Conservation (phyloP, 2,329 filamentous ascomycete genomes). For the Penicillium concentricum region DNA sequence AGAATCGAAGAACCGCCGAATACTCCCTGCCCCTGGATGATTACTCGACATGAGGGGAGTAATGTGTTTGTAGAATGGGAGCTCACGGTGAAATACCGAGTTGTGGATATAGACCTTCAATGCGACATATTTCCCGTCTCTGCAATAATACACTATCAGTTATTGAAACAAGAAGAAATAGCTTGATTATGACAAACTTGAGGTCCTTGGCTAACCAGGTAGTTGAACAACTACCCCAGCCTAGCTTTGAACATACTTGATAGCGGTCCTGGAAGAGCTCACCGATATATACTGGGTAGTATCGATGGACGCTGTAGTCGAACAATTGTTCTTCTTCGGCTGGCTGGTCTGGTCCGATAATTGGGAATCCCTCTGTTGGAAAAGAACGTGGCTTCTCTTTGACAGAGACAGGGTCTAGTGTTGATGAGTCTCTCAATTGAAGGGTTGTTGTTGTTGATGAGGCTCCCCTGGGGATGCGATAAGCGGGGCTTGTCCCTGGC, state of each 20-base stretch:
- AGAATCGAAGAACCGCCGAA: constrained; percentile 32
- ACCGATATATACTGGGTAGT: constrained; percentile 28
- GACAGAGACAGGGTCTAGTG: not conserved
- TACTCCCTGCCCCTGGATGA: constrained; percentile 25
- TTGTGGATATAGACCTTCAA: constrained; percentile 27
- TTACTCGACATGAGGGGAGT: constrained; percentile 10
- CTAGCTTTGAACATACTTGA: constrained; percentile 30
- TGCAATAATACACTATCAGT: not conserved
- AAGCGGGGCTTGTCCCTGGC: not conserved
- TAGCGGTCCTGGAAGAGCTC: constrained; percentile 28
- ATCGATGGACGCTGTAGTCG: constrained; percentile 23
- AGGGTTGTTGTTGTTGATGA: not conserved
- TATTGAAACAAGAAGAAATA: not conserved
- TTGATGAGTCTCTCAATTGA: not conserved
- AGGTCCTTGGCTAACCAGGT: constrained; percentile 30
- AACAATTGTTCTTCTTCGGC: constrained; percentile 28
- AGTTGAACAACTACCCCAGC: constrained; percentile 31
- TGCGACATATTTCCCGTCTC: constrained; percentile 22
- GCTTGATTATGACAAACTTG: constrained; percentile 5
- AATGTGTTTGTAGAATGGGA: constrained; percentile 30
- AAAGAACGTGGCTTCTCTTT: not conserved
- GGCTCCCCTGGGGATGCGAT: not conserved
- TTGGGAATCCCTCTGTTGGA: not conserved
- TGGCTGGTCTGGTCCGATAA: not conserved
- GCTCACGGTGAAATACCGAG: constrained; percentile 26